Base-by-base conservation (phyloP, 2,329 filamentous ascomycete species). In the Penicillium sp. region DNA sequence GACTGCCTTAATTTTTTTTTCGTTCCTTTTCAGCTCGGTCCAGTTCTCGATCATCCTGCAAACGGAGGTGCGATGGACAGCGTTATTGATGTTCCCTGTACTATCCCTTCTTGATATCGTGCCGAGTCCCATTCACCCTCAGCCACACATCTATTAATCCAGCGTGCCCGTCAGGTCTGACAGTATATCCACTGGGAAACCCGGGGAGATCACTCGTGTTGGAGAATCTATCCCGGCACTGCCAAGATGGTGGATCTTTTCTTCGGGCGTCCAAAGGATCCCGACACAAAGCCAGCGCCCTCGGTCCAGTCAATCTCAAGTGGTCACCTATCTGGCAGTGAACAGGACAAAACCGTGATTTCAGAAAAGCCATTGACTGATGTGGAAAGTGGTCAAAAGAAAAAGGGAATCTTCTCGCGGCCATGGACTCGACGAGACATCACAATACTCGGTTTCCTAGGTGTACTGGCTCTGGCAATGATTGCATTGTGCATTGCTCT, bases 401-500 rank as follows among this genome's bases (percentile, higher is more conserved):
- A 51, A 42, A 52, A 50, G 13, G 29, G 50, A 6, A 34, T 56
- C 10, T 50, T 60, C 34, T 26, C 52, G 3, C 47, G 45, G 23
- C 57, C 59, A 15, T 56, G 56, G 54, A 60, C 57, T 33, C 49
- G 45, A 31, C 55, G 55, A 36, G 45, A 53, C 13, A 54, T 58
- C 8, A 39, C 45, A 6, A 34, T 56, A 7, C 34, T 58, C 15
- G 46, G 53, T 24, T 45, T 39, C 13, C 23, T 61, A 2, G 48
- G 43, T 6, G 44, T 56, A 18, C 42, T 64, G 26, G 49, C 38
- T 7, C 23, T 56, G 26, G 52, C 36, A 15, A n/a, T 66, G 4
- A 39, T 65, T 18, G 58, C 57, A 12, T 42, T 65, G 9, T 45
- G 59, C 39, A 55, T 62, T 41, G 56, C 61, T 15, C 53, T 67